Evolutionary conservation across 2,329 filamentous ascomycete genomes (phyloP).

Genomic region (Lachnellula occidentalis): DNA sequence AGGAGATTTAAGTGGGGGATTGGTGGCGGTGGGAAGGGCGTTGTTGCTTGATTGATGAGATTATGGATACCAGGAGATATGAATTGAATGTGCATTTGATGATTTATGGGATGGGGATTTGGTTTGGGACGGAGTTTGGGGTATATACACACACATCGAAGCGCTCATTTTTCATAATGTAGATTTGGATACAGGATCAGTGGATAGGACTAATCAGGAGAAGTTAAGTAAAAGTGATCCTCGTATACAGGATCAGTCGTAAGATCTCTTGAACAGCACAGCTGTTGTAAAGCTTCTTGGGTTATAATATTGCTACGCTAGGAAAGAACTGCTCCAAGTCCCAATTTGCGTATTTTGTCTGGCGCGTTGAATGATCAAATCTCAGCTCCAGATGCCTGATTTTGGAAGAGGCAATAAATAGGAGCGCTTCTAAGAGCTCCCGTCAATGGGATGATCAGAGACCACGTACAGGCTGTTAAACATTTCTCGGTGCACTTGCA

Average conservation of each 20-base stretch:
- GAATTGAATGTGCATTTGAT: not conserved
- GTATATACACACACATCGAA: not conserved
- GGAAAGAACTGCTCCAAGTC: not conserved
- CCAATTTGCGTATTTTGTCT: not conserved
- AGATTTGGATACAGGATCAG: not conserved
- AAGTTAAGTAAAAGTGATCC: not conserved
- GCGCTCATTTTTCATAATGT: not conserved
- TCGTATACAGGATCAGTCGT: no score
- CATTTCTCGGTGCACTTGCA: not conserved
- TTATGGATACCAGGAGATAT: not conserved
- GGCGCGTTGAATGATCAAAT: constrained; percentile 1
- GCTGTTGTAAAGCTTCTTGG: no score
- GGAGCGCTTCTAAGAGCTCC: not conserved
- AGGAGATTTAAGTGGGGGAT: constrained; percentile 29
- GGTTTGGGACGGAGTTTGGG: not conserved
- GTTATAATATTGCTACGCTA: no score
- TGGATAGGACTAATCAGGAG: not conserved
- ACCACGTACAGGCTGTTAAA: not conserved
- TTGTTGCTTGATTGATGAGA: constrained; percentile 20
- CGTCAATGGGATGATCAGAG: not conserved
- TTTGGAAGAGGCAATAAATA: not conserved
- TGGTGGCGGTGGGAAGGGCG: constrained; percentile 20
- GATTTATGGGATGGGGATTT: not conserved
- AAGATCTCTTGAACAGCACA: no score
- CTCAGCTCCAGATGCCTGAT: not conserved